phyloP scores from a whole-genome alignment of 2,329 filamentous ascomycete genomes.

The Scortechinia acanthostroma region DNA sequence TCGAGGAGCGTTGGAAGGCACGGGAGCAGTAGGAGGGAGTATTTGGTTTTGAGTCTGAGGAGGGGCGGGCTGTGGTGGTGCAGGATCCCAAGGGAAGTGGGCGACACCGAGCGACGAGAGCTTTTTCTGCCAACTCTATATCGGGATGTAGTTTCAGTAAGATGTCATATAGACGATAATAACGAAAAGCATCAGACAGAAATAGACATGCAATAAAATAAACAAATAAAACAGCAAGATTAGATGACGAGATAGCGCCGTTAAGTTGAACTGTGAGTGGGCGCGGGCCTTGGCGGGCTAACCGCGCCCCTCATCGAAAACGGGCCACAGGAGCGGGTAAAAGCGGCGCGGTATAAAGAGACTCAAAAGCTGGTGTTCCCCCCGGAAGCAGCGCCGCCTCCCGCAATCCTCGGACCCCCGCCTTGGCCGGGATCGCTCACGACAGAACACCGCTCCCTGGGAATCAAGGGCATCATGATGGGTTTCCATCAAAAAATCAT shows the following conservation, averaged over 20 bases:
- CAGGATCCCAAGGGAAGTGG: slow-evolving; percentile 90
- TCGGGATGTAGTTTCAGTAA: slow-evolving; percentile 6
- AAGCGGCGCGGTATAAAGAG: slow-evolving; percentile 25
- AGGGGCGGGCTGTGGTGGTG: slow-evolving; percentile 52
- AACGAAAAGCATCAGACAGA: slow-evolving; percentile 6
- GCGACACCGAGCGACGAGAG: slow-evolving; percentile 79
- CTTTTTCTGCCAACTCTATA: slow-evolving; percentile 87
- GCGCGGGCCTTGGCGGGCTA: too few relatives aligned
- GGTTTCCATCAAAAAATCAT: too few relatives aligned
- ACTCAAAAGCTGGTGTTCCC: slow-evolving; percentile 23
- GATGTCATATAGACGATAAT: slow-evolving; percentile 5
- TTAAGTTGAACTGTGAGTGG: too few relatives aligned
- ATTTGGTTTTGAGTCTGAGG: slow-evolving; percentile 25
- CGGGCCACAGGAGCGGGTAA: slow-evolving; percentile 14
- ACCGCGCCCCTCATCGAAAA: too few relatives aligned
- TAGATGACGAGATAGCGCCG: too few relatives aligned
- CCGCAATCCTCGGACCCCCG: slow-evolving; percentile 18
- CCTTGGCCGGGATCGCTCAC: slow-evolving; percentile 19
- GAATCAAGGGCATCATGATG: too few relatives aligned
- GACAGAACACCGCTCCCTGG: too few relatives aligned
- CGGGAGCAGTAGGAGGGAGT: slow-evolving; percentile 14
- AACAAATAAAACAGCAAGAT: neutral
- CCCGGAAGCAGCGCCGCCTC: slow-evolving; percentile 23
- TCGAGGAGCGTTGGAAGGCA: slow-evolving; percentile 8
- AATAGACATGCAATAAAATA: neutral